Base-by-base conservation (phyloP, 805 yeast genomes). In the Ogataea glucozyma region DNA sequence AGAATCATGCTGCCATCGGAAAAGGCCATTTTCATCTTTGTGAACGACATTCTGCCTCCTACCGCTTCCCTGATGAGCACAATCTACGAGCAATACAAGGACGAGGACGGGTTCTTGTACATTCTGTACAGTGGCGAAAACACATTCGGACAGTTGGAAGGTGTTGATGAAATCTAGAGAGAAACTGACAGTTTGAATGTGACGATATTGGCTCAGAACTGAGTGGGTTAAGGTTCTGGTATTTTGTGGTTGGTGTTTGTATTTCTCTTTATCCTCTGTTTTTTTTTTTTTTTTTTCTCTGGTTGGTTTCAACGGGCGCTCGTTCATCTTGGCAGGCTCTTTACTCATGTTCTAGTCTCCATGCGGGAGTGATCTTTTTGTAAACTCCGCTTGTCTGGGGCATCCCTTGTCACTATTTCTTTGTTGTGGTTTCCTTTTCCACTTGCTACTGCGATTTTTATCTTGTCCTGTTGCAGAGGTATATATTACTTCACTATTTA, bases 41-140 rank as follows among this genome's bases (percentile, higher is more conserved):
- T 93, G 51, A 91, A 93, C 62, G 99, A 93, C 65, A 89, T 93
- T 44, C 76, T 93, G 55, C 99, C 99, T 9, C 98, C 98, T 35
- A 93, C 99, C 3, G 97, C 98, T 16, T 96, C 98, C 13, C 77
- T 93, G 54, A 88, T 93, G 93, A 85, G 95, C 57, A 78, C 93
- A 18, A 85, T 93, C 51, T 93, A 93, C 62, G 95, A 90, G 59
- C 97, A 93, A 66, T 96, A 93, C 69, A 89, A 89, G 70, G 99
- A 93, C 63, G 91, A 91, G 61, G 99, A 93, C 65, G 99, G 99
- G 26, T 93, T 93, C 68, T 79, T 93, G 61, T 93, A 93, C 69
- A 91, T 93, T 52, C 79, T 95, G 51, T 91, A 91, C 71, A 87
- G 97, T 6, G 98, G 99, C 37, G 99, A 93, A 69, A 93, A 93